Conservation (phyloP, 2,329 filamentous ascomycete species). For the Fusarium albosuccineum region DNA sequence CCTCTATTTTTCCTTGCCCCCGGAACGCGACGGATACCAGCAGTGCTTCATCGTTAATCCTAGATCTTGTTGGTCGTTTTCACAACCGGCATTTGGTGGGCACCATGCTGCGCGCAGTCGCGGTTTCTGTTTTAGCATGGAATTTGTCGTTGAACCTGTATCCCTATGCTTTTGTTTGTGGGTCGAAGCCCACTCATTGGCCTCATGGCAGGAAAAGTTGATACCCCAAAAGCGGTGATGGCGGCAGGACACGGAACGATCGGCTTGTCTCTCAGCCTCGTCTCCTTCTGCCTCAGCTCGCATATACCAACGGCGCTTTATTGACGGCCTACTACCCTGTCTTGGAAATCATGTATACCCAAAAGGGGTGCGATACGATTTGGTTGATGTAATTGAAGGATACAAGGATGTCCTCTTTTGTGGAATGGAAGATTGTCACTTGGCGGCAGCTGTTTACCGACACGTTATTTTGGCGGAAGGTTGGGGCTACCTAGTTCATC, state of each 20-base stretch:
- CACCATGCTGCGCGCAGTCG: conserved; percentile 18
- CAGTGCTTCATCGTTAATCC: conserved; percentile 35
- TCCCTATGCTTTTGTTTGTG: conserved; percentile 43
- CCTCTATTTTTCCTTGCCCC: conserved; percentile 34
- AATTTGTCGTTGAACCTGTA: conserved; percentile 41
- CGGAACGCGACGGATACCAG: conserved; percentile 17
- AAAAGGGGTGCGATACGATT: conserved; percentile 27
- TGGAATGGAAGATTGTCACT: conserved; percentile 27
- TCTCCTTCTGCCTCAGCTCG: conserved; percentile 21
- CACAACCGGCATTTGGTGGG: conserved; percentile 23
- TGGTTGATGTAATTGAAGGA: conserved; percentile 35
- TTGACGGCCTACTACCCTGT: conserved; percentile 32
- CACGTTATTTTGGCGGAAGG: conserved; percentile 18
- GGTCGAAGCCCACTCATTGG: conserved; percentile 42
- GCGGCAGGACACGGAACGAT: conserved; percentile 41
- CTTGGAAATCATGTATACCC: conserved; percentile 39
- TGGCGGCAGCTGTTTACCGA: conserved; percentile 31
- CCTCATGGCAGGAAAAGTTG: conserved; percentile 50
- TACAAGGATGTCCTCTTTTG: conserved; percentile 17
- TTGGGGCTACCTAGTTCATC: conserved; percentile 27
- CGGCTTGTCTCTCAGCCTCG: conserved; percentile 31
- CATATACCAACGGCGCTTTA: conserved; percentile 36
- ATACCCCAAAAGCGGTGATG: conserved; percentile 53
- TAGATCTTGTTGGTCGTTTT: conserved; percentile 20
- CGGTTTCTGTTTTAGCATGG: conserved; percentile 33